Evolutionary conservation across 2,329 filamentous ascomycete species (phyloP).

Genomic region (Fusarium decemcellulare): DNA sequence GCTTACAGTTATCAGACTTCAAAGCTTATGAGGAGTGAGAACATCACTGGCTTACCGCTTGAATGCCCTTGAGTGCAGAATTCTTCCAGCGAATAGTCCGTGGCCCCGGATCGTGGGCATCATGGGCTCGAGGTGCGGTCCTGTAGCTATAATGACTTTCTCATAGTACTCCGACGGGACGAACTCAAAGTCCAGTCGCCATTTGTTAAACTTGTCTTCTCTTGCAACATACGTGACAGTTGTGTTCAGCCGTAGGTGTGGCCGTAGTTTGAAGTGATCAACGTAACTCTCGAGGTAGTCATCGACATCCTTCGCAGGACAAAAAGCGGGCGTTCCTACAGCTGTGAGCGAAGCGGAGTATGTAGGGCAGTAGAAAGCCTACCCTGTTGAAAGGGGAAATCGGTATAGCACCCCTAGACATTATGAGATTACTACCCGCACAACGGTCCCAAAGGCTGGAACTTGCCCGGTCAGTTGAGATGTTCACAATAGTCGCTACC

Average conservation of each 20-base stretch:
- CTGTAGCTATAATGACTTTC: slow-evolving; percentile 56
- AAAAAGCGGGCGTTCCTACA: slow-evolving; percentile 2
- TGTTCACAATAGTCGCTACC: not conserved
- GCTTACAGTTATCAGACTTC: not conserved
- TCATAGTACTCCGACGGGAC: slow-evolving; percentile 49
- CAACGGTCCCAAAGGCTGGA: too few relatives aligned
- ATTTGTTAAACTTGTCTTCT: not conserved
- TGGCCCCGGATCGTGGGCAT: slow-evolving; percentile 54
- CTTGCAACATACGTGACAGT: not conserved
- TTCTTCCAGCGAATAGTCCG: slow-evolving; percentile 36
- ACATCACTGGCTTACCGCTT: not conserved
- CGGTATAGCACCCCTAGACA: slow-evolving; percentile 2
- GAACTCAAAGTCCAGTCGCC: slow-evolving; percentile 34
- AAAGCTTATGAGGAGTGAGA: not conserved
- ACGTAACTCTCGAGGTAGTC: not conserved
- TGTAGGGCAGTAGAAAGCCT: not conserved
- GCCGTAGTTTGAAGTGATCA: not conserved
- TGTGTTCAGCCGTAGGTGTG: not conserved
- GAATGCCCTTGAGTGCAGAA: not conserved
- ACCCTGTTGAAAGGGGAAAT: not conserved
- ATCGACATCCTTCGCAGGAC: not conserved
- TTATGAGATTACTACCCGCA: not conserved
- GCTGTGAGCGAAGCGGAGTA: not conserved
- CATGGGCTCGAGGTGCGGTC: slow-evolving; percentile 51
- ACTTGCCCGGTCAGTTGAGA: not conserved